phyloP scores from a whole-genome alignment of 1,139 yeast species.

The Candida glucosophila region DNA sequence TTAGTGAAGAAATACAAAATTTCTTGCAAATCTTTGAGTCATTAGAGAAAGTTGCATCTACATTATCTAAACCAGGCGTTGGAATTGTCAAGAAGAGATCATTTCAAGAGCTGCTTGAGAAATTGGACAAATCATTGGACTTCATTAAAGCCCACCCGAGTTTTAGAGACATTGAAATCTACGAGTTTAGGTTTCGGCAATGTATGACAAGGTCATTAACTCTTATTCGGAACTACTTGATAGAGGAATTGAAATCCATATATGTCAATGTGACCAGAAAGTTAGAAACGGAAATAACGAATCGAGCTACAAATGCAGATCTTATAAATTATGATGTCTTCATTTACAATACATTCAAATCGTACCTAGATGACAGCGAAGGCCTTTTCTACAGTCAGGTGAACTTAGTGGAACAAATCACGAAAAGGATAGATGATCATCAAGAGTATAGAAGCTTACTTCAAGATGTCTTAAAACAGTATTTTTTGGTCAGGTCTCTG shows the following conservation, averaged over 20 bases:
- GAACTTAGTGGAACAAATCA: conserved; percentile 42
- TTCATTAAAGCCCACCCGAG: conserved; percentile 31
- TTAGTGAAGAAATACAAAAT: conserved; percentile 41
- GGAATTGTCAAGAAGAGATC: conserved; percentile 50
- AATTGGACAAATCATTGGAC: conserved; percentile 47
- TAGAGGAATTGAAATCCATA: conserved; percentile 35
- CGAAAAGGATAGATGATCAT: conserved; percentile 36
- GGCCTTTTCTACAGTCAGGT: conserved; percentile 22
- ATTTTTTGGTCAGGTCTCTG: conserved; percentile 47
- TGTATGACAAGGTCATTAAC: conserved; percentile 81
- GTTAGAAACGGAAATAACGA: too few relatives aligned
- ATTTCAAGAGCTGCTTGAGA: conserved; percentile 45
- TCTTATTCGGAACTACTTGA: conserved; percentile 60
- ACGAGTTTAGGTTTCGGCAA: conserved; percentile 68
- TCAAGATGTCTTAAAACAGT: conserved; percentile 56
- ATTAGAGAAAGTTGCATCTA: conserved; percentile 60
- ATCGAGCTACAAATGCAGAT: too few relatives aligned
- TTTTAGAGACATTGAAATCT: conserved; percentile 64
- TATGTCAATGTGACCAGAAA: not conserved
- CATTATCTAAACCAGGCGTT: conserved; percentile 64
- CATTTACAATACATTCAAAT: conserved; percentile 47
- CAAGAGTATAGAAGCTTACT: conserved; percentile 61
- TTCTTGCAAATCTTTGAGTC: conserved; percentile 59
- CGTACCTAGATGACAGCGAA: conserved; percentile 17
- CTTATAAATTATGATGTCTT: conserved; percentile 20